phyloP scores from a whole-genome alignment of 768 basidiomycete genomes.

The Termitomyces sp. region DNA sequence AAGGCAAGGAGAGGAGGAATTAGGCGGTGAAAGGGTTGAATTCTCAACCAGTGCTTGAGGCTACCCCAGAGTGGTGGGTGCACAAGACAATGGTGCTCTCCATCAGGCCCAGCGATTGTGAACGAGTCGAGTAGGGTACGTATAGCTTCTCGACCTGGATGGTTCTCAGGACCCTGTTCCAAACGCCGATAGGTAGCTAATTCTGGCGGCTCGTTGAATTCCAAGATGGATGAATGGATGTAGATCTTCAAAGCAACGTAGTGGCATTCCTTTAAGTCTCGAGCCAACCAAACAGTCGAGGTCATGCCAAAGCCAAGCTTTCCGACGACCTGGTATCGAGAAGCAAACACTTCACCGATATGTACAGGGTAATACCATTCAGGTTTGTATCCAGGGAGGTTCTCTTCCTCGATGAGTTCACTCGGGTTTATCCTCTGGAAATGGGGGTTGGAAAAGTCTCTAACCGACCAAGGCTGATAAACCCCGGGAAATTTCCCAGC shows the following conservation, averaged over 20 bases:
- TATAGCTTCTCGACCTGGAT: background rate
- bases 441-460: background rate
- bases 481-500: no score
- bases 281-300: background rate
- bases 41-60: background rate
- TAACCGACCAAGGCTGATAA: background rate
- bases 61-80: background rate
- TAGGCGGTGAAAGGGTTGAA: background rate
- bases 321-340: background rate
- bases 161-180: background rate
- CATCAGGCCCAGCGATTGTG: background rate
- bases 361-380: background rate
- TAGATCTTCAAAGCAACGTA: background rate
- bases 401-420: background rate
- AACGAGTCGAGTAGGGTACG: background rate
- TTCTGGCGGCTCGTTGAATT: background rate
- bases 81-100: background rate
- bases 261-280: background rate
- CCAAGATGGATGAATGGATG: background rate
- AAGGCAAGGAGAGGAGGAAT: background rate
- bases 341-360: background rate
- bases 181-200: background rate
- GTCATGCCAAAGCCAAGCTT: background rate
- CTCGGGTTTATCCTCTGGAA: background rate
- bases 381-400: background rate